A percentile compares a stretch with the other conserved stretches of the same genome.
Conservation (phyloP, 768 basidiomycete species). For the Phaeotremella skinneri region DNA sequence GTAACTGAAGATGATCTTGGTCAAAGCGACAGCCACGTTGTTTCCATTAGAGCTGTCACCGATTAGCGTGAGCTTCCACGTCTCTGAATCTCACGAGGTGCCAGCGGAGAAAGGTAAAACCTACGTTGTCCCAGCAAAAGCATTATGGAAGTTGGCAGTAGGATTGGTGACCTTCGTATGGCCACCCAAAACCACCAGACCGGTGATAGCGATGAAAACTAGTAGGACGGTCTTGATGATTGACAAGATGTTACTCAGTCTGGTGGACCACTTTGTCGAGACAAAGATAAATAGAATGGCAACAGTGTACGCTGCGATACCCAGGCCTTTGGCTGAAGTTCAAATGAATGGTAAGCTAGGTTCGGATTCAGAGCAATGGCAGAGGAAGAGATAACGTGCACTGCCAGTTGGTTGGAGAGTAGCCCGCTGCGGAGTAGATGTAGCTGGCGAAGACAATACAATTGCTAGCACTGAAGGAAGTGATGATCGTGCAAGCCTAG, state of each 20-base stretch:
- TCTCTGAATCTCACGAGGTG: neutral
- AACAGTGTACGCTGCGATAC: constrained; percentile 16
- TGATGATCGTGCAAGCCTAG: constrained; percentile 13
- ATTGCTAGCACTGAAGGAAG: constrained; percentile 14
- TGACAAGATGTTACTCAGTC: constrained; percentile 13
- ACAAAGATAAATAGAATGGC: constrained; percentile 10
- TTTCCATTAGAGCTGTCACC: constrained; percentile 19
- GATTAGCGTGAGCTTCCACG: neutral
- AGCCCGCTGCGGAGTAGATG: constrained; percentile 11
- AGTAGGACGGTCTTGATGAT: constrained; percentile 19
- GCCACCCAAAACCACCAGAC: constrained; percentile 36
- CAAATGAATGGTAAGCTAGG: neutral
- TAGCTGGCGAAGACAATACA: constrained; percentile 13
- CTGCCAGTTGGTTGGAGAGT: constrained; percentile 10
- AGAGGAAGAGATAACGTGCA: neutral
- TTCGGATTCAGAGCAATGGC: neutral
- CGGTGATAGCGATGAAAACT: constrained; percentile 21
- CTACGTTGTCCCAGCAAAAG: constrained; percentile 31
- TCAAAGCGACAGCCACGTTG: constrained; percentile 26
- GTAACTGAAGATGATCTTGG: constrained; percentile 39
- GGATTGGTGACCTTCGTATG: constrained; percentile 22
- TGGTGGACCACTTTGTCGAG: constrained; percentile 18
- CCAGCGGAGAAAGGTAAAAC: neutral
- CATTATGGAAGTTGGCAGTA: constrained; percentile 36
- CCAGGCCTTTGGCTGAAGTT: constrained; percentile 6